Evolutionary conservation across 2,329 filamentous ascomycete species (phyloP).

Genomic region (Penicillium sp.): DNA sequence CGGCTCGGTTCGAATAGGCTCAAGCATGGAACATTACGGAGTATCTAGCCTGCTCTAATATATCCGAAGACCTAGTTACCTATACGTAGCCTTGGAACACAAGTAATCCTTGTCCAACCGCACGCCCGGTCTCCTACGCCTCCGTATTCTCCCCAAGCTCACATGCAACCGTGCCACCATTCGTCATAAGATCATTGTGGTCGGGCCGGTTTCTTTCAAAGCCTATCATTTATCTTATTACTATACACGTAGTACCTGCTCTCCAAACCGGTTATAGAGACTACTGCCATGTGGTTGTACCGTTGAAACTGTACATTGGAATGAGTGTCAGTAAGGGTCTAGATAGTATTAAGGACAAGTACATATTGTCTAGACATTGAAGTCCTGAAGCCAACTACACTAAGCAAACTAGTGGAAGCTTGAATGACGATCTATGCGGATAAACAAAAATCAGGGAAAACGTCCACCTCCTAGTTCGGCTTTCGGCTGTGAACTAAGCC

Average conservation of each 20-base stretch:
- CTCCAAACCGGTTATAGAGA: slow-evolving; percentile 40
- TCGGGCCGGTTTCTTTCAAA: slow-evolving; percentile 49
- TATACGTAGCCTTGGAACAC: too few species aligned
- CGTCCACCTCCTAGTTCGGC: not conserved
- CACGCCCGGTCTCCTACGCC: slow-evolving; percentile 3
- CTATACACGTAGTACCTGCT: slow-evolving; percentile 47
- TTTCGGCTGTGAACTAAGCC: not conserved
- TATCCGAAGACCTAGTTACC: not conserved
- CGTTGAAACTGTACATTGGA: slow-evolving; percentile 40
- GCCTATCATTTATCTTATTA: slow-evolving; percentile 46
- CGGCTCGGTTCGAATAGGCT: not conserved
- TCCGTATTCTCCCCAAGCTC: slow-evolving; percentile 28
- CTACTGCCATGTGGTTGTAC: slow-evolving; percentile 40
- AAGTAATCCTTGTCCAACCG: not conserved
- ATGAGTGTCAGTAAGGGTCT: not conserved
- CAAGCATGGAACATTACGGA: not conserved
- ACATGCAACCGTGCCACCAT: slow-evolving; percentile 45
- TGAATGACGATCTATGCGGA: not conserved
- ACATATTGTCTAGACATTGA: slow-evolving; percentile 19
- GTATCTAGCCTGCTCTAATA: not conserved
- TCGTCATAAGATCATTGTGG: slow-evolving; percentile 40
- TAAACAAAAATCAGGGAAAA: not conserved
- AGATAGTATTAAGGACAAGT: slow-evolving; percentile 21
- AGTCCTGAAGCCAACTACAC: not conserved
- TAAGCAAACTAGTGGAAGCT: not conserved